Conservation (phyloP, 495 filamentous ascomycete genomes). For the Tuber brumale region DNA sequence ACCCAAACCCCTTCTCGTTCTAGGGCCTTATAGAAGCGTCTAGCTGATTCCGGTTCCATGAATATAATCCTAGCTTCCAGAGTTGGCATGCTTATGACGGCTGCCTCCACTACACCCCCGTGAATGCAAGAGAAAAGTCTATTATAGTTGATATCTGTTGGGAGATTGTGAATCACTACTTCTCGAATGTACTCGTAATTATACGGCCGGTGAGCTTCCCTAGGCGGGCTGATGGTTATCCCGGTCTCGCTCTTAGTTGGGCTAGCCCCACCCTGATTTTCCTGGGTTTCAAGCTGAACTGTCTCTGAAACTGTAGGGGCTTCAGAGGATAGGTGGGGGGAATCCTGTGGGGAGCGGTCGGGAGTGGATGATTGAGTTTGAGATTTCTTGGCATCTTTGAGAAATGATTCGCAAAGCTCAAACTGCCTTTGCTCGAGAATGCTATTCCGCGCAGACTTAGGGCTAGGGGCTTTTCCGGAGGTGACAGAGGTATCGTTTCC, state of each 20-base stretch:
- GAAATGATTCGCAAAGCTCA: conserved; percentile 1
- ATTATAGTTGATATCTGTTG: conserved; percentile 26
- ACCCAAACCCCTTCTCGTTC: conserved; percentile 23
- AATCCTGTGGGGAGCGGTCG: not conserved
- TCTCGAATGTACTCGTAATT: conserved; percentile 32
- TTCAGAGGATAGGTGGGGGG: not conserved
- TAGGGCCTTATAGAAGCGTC: conserved; percentile 17
- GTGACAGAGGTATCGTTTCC: not conserved
- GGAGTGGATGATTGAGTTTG: not conserved
- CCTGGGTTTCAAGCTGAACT: not conserved
- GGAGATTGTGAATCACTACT: conserved; percentile 21
- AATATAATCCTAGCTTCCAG: conserved; percentile 24
- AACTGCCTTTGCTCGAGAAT: not conserved
- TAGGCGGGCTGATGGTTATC: not conserved
- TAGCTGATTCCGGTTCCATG: conserved; percentile 25
- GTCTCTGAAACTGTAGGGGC: not conserved
- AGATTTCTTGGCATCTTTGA: not conserved
- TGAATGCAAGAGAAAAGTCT: conserved; percentile 19
- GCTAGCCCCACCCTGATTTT: not conserved
- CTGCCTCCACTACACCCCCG: conserved; percentile 27
- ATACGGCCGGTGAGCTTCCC: conserved; percentile 3
- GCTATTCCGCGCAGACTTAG: not conserved
- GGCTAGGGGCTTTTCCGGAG: not conserved
- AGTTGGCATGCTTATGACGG: conserved; percentile 10
- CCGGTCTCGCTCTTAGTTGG: not conserved